phyloP scores from a whole-genome alignment of 2,329 filamentous ascomycete species.

The Periconia sp. region DNA sequence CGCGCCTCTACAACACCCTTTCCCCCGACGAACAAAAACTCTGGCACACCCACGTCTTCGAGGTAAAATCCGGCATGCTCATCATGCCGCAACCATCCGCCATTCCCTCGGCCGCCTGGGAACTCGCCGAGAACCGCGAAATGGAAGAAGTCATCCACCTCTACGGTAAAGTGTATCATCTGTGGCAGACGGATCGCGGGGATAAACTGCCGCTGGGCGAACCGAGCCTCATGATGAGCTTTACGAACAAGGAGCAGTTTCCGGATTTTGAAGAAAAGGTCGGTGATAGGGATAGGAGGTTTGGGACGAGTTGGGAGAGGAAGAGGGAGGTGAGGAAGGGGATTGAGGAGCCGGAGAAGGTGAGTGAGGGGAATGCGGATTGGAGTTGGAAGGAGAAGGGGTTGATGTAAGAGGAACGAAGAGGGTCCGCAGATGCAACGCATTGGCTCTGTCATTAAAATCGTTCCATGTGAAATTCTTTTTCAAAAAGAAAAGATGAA shows the following conservation, averaged over 20 bases:
- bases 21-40: slow-evolving; percentile 68
- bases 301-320: slow-evolving; percentile 53
- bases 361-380: slow-evolving; percentile 52
- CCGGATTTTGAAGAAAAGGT: slow-evolving; percentile 46
- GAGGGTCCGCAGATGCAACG: no score
- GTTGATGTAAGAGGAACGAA: not conserved
- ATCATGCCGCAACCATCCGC: slow-evolving; percentile 66
- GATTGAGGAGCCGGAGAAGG: slow-evolving; percentile 51
- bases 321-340: slow-evolving; percentile 58
- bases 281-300: slow-evolving; percentile 56
- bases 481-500: no score
- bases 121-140: slow-evolving; percentile 73
- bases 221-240: slow-evolving; percentile 67
- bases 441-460: no score
- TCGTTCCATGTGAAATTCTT: no score
- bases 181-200: slow-evolving; percentile 82
- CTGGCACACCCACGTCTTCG: slow-evolving; percentile 78
- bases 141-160: slow-evolving; percentile 75
- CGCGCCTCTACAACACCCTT: slow-evolving; percentile 67
- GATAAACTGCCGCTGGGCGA: slow-evolving; percentile 63
- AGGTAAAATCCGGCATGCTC: slow-evolving; percentile 79
- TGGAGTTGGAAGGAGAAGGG: slow-evolving; percentile 45
- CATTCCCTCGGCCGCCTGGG: slow-evolving; percentile 67
- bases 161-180: slow-evolving; percentile 83
- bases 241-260: slow-evolving; percentile 54